Conservation (phyloP, 2,329 filamentous ascomycete species). For the Alternaria viburni region DNA sequence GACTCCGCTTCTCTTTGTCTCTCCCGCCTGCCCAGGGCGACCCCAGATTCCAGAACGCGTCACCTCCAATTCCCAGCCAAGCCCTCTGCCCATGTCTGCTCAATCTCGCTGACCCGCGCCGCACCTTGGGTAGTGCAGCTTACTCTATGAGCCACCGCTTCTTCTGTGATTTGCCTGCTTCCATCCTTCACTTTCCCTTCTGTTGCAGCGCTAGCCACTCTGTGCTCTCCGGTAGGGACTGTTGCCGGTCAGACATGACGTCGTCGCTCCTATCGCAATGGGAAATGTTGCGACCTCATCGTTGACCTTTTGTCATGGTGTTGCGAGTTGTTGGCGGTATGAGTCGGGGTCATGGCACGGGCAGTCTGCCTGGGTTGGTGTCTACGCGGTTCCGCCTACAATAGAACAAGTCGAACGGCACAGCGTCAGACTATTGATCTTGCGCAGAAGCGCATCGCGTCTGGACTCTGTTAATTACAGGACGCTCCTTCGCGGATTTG, state of each 20-base stretch:
- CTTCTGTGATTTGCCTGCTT: slow-evolving; percentile 1
- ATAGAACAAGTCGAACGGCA: background rate
- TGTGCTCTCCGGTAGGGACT: background rate
- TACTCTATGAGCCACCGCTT: slow-evolving; percentile 16
- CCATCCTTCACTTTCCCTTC: background rate
- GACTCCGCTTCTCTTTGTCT: slow-evolving; percentile 3
- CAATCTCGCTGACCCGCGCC: slow-evolving; percentile 17
- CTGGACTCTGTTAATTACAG: background rate
- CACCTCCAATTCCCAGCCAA: slow-evolving; percentile 10
- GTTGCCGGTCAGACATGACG: slow-evolving; percentile 9
- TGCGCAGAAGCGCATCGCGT: background rate
- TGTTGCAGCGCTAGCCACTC: slow-evolving; percentile 1
- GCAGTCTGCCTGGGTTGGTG: background rate
- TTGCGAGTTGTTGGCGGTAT: background rate
- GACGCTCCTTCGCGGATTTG: background rate
- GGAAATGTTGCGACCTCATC: background rate
- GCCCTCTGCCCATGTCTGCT: slow-evolving; percentile 4
- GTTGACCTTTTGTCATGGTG: background rate
- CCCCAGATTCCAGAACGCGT: slow-evolving; percentile 9
- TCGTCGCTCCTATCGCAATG: background rate
- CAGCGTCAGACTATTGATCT: background rate
- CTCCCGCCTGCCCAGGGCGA: slow-evolving; percentile 2
- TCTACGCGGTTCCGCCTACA: background rate
- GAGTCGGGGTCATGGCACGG: background rate
- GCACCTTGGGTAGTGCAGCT: slow-evolving; percentile 7